These are phyloP conservation scores for Stephania japonica DNA, from an alignment of 164 flowering plant genomes.

Conservation along the genomic window DNA sequence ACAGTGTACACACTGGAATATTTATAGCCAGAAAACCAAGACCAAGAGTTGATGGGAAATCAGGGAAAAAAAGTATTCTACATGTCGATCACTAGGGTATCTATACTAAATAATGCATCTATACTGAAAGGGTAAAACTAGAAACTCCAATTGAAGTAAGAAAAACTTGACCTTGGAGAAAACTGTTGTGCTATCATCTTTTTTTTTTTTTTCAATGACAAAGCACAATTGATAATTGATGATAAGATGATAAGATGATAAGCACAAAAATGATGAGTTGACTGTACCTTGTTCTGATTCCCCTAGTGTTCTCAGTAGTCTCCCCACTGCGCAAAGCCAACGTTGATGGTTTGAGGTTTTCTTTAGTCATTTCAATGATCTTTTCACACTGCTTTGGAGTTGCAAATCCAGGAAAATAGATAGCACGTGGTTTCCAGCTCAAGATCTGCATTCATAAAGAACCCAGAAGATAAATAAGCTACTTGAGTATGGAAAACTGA, in stretches of 20 bases:
- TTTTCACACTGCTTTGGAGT: slow-evolving; percentile 61
- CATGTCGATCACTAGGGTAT: too few species aligned
- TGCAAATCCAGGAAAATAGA: slow-evolving; percentile 81
- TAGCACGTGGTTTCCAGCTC: slow-evolving; percentile 89
- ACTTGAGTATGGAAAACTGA: not conserved
- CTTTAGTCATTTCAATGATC: slow-evolving; percentile 55
- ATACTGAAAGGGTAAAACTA: not conserved
- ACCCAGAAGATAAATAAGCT: not conserved
- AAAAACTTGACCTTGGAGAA: not conserved
- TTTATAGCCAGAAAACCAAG: too few species aligned
- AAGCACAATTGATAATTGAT: not conserved
- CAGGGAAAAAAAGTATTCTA: too few species aligned
- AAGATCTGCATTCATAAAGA: slow-evolving; percentile 43
- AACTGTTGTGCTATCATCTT: not conserved
- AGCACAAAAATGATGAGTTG: not conserved
- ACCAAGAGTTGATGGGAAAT: too few species aligned
- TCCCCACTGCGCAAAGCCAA: slow-evolving; percentile 80
- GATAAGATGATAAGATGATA: not conserved
- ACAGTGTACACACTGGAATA: too few species aligned
- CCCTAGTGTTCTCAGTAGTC: slow-evolving; percentile 56
- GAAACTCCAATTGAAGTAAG: not conserved
- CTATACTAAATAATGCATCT: not conserved
- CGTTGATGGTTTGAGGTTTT: slow-evolving; percentile 55
- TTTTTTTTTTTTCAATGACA: not conserved
- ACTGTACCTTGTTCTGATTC: slow-evolving; percentile 79